Conservation (phyloP, 441 rosid species). For the Lepidium campestre region DNA sequence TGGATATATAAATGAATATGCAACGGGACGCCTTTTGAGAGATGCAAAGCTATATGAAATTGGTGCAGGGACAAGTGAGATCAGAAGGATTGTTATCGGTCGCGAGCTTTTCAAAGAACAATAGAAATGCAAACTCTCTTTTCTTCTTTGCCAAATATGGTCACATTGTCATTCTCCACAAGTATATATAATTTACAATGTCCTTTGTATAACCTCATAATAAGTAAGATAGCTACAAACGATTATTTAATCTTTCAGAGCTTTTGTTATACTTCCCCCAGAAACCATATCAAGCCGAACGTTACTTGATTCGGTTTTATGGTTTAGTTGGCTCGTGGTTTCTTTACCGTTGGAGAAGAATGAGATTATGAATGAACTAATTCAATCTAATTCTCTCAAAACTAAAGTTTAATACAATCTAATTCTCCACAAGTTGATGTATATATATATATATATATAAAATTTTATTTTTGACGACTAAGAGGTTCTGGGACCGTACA, state of each 20-base stretch:
- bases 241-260: background rate
- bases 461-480: too few species aligned
- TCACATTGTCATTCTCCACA: background rate
- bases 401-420: too few species aligned
- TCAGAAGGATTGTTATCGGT: conserved; percentile 85
- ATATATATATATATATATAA: too few species aligned
- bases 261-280: background rate
- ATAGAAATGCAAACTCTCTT: conserved; percentile 7
- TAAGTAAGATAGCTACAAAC: background rate
- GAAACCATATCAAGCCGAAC: background rate
- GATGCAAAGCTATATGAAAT: conserved; percentile 95
- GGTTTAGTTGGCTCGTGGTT: background rate
- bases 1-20: conserved; percentile 82
- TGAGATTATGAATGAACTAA: background rate
- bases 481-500: too few species aligned
- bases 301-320: background rate
- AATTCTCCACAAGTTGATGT: too few species aligned
- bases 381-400: too few species aligned
- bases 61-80: conserved; percentile 96
- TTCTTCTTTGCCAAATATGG: background rate
- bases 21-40: conserved; percentile 85
- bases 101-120: conserved; percentile 78
- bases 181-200: background rate
- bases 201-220: background rate
- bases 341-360: background rate